Evolutionary conservation across 2,329 filamentous ascomycete species (phyloP), one percentile per base, ranked within the genome.

Genomic region (Phyllosticta ampelicida): DNA sequence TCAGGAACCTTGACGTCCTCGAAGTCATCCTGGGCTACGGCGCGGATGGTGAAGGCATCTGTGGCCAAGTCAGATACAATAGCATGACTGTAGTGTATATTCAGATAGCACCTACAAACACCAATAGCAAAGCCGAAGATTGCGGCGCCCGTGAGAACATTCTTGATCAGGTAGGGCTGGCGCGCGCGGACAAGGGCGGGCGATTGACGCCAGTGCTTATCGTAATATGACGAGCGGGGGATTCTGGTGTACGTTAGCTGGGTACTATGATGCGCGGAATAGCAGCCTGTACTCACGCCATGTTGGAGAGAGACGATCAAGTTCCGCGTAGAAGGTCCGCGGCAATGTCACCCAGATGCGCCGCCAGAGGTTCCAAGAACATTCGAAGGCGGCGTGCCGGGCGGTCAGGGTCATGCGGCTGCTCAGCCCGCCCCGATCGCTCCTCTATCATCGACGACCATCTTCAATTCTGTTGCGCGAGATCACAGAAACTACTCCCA

Each of bases 11-110:
- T 86, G 66, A 97, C 91, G 70, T 99, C 94, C 60, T 91, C 89
- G 76, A 99, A 99, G 64, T 96, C 89, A 73, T 97, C 94, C 74
- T 97, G 94, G 50, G 92, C 90, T 68, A 99, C 88, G 57, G 89
- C 90, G 64, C 79, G 82, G 70, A 99, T 86, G 49, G 86, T 89
- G 71, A 82, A 88, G 57, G 80, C 75, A 69, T 88, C 86, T 87
- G 53, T 28, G 9, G 8, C 10, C 48, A 9, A 3, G 59, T 68
- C 3, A 21, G 36, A 48, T 18, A 19, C 19, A 20, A 19, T 28
- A 6, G 29, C 10, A 18, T 23, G n/a, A 82, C 89, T 63, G 13
- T n/a, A 44, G 3, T 16, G 36, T 16, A 13, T 11, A 4, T 36
- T 36, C 1, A n/a, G n/a, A n/a, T 8, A 8, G 23, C 23, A 82